Conservation (phyloP, 148 eudicot genomes). For the Chenopodium suecicum region DNA sequence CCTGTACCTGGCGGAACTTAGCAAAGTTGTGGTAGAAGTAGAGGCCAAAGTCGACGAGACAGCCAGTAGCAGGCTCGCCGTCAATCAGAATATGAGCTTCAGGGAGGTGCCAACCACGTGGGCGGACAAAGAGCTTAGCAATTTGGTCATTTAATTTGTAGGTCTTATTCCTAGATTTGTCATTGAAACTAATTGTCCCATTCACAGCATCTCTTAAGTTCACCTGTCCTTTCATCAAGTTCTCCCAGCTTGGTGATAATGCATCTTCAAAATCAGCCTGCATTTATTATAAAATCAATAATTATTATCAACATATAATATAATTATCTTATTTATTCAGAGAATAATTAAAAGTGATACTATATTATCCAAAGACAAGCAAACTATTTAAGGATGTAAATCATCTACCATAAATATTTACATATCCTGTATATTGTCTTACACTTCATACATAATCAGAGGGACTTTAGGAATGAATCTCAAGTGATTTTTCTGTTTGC, state of each 20-base stretch:
- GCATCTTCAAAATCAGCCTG: constrained; percentile 94
- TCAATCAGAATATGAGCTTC: constrained; percentile 74
- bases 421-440: no score
- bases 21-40: constrained; percentile 68
- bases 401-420: no score
- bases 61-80: constrained; percentile 71
- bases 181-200: constrained; percentile 65
- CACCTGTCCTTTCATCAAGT: constrained; percentile 73
- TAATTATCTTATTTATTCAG: no score
- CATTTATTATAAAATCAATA: not conserved
- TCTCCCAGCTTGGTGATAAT: constrained; percentile 81
- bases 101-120: constrained; percentile 83
- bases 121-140: constrained; percentile 81
- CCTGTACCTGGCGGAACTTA: constrained; percentile 50
- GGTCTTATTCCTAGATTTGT: constrained; percentile 60
- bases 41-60: constrained; percentile 79
- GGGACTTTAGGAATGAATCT: no score
- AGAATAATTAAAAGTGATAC: no score
- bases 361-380: no score
- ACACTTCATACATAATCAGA: no score
- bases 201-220: constrained; percentile 77
- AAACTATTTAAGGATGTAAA: no score
- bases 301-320: not conserved
- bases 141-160: constrained; percentile 72
- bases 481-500: no score